These are phyloP conservation scores for Candida dajiaensis DNA, from an alignment of 805 yeast species.

Conservation along the genomic window DNA sequence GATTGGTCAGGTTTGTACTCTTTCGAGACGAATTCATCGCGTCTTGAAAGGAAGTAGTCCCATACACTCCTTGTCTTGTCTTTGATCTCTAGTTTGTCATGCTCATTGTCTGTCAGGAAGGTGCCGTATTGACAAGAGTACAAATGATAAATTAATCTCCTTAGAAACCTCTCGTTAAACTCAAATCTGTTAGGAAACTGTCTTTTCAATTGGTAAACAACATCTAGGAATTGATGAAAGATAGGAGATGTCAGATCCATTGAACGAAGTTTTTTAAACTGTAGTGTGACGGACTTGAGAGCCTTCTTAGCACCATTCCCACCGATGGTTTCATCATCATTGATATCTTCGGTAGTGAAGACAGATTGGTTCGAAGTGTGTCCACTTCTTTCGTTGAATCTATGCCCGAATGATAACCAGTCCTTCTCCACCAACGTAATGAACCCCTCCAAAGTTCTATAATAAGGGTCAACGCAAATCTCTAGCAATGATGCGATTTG, in stretches of 20 bases:
- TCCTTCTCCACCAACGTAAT: constrained; percentile 84
- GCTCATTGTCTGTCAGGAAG: constrained; percentile 71
- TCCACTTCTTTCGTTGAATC: constrained; percentile 79
- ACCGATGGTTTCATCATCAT: constrained; percentile 26
- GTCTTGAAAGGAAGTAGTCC: constrained; percentile 85
- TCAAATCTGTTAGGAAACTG: constrained; percentile 76
- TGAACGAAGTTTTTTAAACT: constrained; percentile 42
- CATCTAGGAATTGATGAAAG: constrained; percentile 90
- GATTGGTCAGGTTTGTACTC: constrained; percentile 29
- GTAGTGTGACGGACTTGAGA: constrained; percentile 43
- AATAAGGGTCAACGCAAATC: constrained; percentile 85
- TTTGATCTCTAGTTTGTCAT: constrained; percentile 44
- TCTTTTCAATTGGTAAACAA: constrained; percentile 70
- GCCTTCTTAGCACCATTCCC: constrained; percentile 33
- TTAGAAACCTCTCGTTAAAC: constrained; percentile 80
- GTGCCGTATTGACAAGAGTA: constrained; percentile 96
- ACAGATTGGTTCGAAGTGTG: constrained; percentile 39
- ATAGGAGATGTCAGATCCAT: constrained; percentile 76
- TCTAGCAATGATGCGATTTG: constrained; percentile 82
- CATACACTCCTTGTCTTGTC: constrained; percentile 74
- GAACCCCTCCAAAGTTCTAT: constrained; percentile 83
- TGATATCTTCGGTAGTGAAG: constrained; percentile 42
- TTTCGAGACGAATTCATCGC: constrained; percentile 58
- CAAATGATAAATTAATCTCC: constrained; percentile 79
- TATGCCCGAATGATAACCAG: constrained; percentile 93